A percentile compares a stretch with the other conserved stretches of the same genome.
Evolutionary conservation across 106 monocot species (phyloP).

Genomic region (Dendrobium nobile): DNA sequence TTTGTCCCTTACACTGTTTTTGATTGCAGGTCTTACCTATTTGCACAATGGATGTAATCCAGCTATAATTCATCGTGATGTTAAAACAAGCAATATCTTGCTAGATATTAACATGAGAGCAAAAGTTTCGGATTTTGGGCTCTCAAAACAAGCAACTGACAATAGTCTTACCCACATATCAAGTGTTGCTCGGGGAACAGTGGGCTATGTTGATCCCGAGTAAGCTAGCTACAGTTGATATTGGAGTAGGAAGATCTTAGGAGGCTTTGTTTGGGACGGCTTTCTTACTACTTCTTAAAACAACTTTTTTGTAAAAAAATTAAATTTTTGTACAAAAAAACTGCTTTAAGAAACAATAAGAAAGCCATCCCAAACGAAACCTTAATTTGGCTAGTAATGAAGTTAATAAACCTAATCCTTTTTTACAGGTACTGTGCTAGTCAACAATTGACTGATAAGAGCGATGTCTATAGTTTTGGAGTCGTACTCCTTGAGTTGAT

Average conservation of each 20-base stretch:
- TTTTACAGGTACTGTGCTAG: slow-evolving; percentile 34
- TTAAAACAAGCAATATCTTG: slow-evolving; percentile 56
- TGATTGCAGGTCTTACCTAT: slow-evolving; percentile 35
- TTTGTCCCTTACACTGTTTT: neutral
- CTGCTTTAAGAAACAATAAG: too few relatives aligned
- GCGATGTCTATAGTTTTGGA: slow-evolving; percentile 55
- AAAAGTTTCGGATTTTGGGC: slow-evolving; percentile 56
- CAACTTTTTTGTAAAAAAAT: too few relatives aligned
- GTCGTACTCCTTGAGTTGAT: slow-evolving; percentile 43
- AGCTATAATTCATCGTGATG: slow-evolving; percentile 40
- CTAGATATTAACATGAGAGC: slow-evolving; percentile 52
- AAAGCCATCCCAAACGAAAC: too few relatives aligned
- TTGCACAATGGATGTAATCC: slow-evolving; percentile 54
- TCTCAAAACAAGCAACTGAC: slow-evolving; percentile 30
- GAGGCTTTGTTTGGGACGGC: too few relatives aligned
- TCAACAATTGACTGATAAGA: slow-evolving; percentile 46
- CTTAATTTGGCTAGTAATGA: neutral
- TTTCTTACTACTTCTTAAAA: too few relatives aligned
- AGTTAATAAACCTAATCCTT: neutral
- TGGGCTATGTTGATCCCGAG: slow-evolving; percentile 60
- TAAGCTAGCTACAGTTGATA: slow-evolving; percentile 16
- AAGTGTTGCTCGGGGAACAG: slow-evolving; percentile 44
- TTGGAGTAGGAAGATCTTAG: neutral
- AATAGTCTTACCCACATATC: slow-evolving; percentile 40
- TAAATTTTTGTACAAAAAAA: too few relatives aligned